Evolutionary conservation across 345 rosid species (phyloP), one percentile per base, ranked within the genome.

Genomic region (Aquilaria malaccensis): DNA sequence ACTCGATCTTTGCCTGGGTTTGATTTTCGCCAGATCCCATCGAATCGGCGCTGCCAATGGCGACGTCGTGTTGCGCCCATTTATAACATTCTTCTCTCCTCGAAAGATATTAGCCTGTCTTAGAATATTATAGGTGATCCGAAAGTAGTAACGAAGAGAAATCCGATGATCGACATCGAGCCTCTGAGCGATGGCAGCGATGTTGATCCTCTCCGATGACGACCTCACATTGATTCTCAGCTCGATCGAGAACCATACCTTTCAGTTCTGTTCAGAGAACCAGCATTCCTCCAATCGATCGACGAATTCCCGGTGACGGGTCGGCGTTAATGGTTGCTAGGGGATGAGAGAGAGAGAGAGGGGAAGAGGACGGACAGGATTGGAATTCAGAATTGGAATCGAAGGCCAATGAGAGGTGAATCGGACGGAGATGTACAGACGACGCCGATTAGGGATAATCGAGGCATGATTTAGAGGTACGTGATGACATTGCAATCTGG

Each of bases 81-180:
- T 97, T 61, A 87, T 77, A 10, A 88, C 60, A 70, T 94, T 94
- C 69, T 78, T 87, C 89, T 94, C 99, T 59, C 56, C 77, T 54
- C 99, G 90, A 76, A 94, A 89, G 67, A 94, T 94, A 77, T 81
- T 80, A 61, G 96, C 99, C 96, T 93, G 96, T 74, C 75, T 90
- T 70, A 93, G 97, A 71, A 93, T 80, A 43, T 89, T 93, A 63
- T 89, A 88, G 7, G 99, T 92, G 79, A 93, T 90, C 69, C 99
- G 84, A 59, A 61, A 76, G 72, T 22, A 22, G 22, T 22, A 22
- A 22, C 22, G 22, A 22, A 22, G 22, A 22, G 1, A 22, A 22
- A 0, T 22, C 22, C 22, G 22, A 22, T 22, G 22, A 22, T 22
- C 22, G 22, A 22, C 22, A 0, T 22, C 22, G 22, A 85, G 73